Percentiles rank a stretch among this genome's conserved stretches.
Conservation (phyloP, 805 yeast genomes). For the Metschnikowia proteae region DNA sequence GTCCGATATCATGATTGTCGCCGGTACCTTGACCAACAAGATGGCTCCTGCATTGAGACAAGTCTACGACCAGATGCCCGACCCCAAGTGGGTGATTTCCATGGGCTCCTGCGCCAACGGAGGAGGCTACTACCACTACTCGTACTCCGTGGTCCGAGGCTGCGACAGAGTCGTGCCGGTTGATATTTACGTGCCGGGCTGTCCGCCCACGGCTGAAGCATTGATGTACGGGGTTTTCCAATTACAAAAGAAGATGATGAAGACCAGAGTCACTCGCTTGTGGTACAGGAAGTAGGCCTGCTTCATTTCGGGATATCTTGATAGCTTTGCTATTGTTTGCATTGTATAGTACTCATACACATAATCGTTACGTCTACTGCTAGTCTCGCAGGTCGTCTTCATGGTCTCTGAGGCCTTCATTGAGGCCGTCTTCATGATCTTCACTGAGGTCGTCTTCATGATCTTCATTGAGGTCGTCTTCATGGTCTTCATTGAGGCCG, state of each 20-base stretch:
- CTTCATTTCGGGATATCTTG: not conserved
- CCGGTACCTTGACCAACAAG: slow-evolving; percentile 86
- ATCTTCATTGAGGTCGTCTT: no score
- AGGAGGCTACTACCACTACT: slow-evolving; percentile 89
- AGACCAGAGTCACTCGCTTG: slow-evolving; percentile 73
- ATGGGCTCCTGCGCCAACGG: slow-evolving; percentile 96
- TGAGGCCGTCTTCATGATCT: no score
- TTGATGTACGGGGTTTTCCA: slow-evolving; percentile 88
- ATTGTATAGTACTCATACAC: slow-evolving; percentile 16
- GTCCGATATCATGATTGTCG: slow-evolving; percentile 87
- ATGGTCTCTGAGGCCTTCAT: no score
- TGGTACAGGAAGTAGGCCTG: slow-evolving; percentile 64
- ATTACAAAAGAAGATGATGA: slow-evolving; percentile 85
- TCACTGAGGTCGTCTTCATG: no score
- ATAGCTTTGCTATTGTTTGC: slow-evolving; percentile 10
- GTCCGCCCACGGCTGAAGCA: slow-evolving; percentile 91
- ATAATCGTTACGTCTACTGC: not conserved
- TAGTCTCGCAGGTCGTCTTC: no score
- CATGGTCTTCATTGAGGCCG: no score
- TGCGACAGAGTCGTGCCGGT: slow-evolving; percentile 87
- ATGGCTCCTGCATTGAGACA: slow-evolving; percentile 94
- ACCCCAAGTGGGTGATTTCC: slow-evolving; percentile 90
- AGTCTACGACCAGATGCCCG: slow-evolving; percentile 93
- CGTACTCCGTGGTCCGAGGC: slow-evolving; percentile 85
- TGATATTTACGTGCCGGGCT: slow-evolving; percentile 87